phyloP scores from a whole-genome alignment of 768 basidiomycete species.

The Pleurotus tuber-regium region DNA sequence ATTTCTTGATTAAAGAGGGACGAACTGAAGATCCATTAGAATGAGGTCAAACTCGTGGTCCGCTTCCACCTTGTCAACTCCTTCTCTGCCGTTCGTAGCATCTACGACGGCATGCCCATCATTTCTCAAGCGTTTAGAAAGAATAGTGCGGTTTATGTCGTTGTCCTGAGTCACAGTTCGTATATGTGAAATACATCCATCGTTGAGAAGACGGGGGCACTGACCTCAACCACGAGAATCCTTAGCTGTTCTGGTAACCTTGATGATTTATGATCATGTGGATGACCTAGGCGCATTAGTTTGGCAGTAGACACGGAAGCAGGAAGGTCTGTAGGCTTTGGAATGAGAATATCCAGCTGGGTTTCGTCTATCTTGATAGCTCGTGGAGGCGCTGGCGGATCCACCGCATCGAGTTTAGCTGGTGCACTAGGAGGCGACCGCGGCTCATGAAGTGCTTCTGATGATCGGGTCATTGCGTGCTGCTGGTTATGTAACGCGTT shows the following conservation, averaged over 20 bases:
- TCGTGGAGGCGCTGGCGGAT: constrained; percentile 27
- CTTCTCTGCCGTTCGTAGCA: constrained; percentile 76
- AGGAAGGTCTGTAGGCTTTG: constrained; percentile 8
- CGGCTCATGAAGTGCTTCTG: not conserved
- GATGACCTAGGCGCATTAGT: not conserved
- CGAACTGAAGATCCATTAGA: constrained; percentile 81
- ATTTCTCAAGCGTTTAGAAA: constrained; percentile 62
- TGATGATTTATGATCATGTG: not conserved
- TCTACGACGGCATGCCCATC: constrained; percentile 66
- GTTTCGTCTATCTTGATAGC: constrained; percentile 34
- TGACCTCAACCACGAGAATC: constrained; percentile 68
- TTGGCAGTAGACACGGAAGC: not conserved
- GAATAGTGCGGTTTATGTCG: constrained; percentile 67
- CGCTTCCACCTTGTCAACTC: constrained; percentile 51
- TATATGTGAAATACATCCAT: not conserved
- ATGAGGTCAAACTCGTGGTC: constrained; percentile 69
- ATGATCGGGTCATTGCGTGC: no score
- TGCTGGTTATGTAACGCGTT: no score
- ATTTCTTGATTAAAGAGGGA: not conserved
- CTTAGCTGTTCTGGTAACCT: constrained; percentile 29
- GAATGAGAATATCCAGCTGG: constrained; percentile 15
- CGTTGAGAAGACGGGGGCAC: constrained; percentile 7
- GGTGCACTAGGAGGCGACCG: no score
- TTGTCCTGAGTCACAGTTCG: constrained; percentile 51
- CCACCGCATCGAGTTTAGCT: constrained; percentile 24